phyloP scores from a whole-genome alignment of 257 asterid genomes.

The Salvia splendens region DNA sequence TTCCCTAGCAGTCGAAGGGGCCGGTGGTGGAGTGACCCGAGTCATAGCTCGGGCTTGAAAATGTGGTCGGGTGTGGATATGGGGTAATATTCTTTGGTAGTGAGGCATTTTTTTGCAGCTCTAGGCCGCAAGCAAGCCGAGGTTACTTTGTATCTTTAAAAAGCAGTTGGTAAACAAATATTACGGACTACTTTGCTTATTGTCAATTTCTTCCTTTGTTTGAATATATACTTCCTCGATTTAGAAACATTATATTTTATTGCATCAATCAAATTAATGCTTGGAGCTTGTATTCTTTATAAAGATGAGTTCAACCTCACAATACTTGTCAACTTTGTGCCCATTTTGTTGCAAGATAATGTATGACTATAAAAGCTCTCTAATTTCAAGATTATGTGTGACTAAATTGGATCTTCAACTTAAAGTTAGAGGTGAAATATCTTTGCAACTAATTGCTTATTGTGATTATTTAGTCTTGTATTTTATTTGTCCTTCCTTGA shows the following conservation, averaged over 20 bases:
- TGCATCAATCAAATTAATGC: neutral
- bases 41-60: slow-evolving; percentile 31
- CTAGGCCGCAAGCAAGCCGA: slow-evolving; percentile 48
- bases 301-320: too few relatives aligned
- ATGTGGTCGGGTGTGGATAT: slow-evolving; percentile 41
- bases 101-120: slow-evolving; percentile 57
- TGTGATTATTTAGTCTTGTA: too few relatives aligned
- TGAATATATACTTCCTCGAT: slow-evolving; percentile 10
- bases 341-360: too few relatives aligned
- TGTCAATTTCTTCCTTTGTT: slow-evolving; percentile 27
- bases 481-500: too few relatives aligned
- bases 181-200: slow-evolving; percentile 31
- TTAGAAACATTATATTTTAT: neutral
- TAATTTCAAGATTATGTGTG: too few relatives aligned
- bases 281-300: neutral
- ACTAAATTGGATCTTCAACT: too few relatives aligned
- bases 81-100: slow-evolving; percentile 61
- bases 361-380: too few relatives aligned
- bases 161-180: slow-evolving; percentile 16
- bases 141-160: slow-evolving; percentile 47
- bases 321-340: too few relatives aligned
- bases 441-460: too few relatives aligned
- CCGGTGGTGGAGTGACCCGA: slow-evolving; percentile 15
- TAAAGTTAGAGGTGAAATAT: too few relatives aligned
- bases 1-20: slow-evolving; percentile 25